These are phyloP conservation scores for Verticillium nubilum DNA, from an alignment of 2,329 filamentous ascomycete species.

Conservation along the genomic window DNA sequence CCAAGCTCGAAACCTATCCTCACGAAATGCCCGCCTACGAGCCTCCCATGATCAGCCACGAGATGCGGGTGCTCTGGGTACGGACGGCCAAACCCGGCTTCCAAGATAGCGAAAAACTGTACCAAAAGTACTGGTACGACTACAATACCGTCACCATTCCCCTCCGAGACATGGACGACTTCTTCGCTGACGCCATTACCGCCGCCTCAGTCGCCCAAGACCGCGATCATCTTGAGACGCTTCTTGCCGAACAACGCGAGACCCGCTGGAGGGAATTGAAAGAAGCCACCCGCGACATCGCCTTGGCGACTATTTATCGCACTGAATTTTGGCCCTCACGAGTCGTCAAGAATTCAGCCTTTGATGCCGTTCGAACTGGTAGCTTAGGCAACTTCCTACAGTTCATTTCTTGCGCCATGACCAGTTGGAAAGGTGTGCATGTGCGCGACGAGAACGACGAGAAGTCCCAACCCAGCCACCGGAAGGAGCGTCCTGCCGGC, in stretches of 20 bases:
- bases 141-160: constrained; percentile 9
- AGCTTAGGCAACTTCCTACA: constrained; percentile 10
- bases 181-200: constrained; percentile 7
- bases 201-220: constrained; percentile 5
- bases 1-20: neutral
- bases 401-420: constrained; percentile 1
- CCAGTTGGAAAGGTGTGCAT: neutral
- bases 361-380: constrained; percentile 7
- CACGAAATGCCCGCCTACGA: constrained; percentile 4
- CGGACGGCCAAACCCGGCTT: constrained; percentile 5
- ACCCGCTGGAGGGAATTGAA: constrained; percentile 2
- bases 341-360: neutral
- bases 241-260: constrained; percentile 3
- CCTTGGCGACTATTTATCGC: neutral
- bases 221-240: constrained; percentile 5
- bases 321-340: neutral
- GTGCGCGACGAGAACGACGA: neutral
- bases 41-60: neutral
- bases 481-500: neutral
- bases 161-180: constrained; percentile 7
- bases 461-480: neutral
- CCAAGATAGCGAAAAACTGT: neutral
- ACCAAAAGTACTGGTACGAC: neutral
- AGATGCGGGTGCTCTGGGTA: constrained; percentile 3
- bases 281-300: neutral